Evolutionary conservation across 2,329 filamentous ascomycete species (phyloP).

Genomic region (Penicillium sclerotigenum): DNA sequence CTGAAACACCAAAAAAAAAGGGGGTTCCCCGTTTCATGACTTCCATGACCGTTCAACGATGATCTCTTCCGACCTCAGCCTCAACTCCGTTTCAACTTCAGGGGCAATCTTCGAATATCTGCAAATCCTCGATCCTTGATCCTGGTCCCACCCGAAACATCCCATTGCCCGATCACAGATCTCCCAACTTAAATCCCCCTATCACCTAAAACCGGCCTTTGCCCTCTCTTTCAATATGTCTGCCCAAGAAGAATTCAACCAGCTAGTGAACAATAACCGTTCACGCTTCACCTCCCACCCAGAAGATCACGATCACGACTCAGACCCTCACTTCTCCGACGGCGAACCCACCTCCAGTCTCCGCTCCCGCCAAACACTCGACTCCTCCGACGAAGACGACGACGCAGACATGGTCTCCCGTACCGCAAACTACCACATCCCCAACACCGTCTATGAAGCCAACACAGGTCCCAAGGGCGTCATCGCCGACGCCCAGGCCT

Average conservation of each 20-base stretch:
- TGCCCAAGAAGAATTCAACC: slow-evolving; percentile 49
- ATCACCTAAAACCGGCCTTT: slow-evolving; percentile 8
- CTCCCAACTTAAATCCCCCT: slow-evolving; percentile 11
- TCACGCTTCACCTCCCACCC: slow-evolving; percentile 40
- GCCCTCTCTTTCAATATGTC: slow-evolving; percentile 37
- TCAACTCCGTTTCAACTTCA: slow-evolving; percentile 19
- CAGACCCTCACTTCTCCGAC: slow-evolving; percentile 27
- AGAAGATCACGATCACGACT: slow-evolving; percentile 40
- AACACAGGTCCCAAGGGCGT: slow-evolving; percentile 53
- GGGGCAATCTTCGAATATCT: slow-evolving; percentile 8
- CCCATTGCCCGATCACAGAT: background rate
- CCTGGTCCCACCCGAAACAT: background rate
- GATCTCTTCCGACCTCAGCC: slow-evolving; percentile 27
- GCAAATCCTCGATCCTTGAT: background rate
- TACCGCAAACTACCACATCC: slow-evolving; percentile 42
- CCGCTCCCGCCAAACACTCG: slow-evolving; percentile 13
- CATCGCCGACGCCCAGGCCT: slow-evolving; percentile 51
- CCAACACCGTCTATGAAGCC: slow-evolving; percentile 46
- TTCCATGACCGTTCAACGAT: slow-evolving; percentile 15
- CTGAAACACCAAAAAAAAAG: slow-evolving; percentile 19
- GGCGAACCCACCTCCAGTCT: slow-evolving; percentile 21
- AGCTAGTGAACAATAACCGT: slow-evolving; percentile 39
- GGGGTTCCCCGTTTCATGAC: slow-evolving; percentile 18
- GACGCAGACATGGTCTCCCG: slow-evolving; percentile 36
- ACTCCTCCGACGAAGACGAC: slow-evolving; percentile 36